Base-by-base conservation (phyloP, 1,139 yeast species). In the Scheffersomyces illinoinensis region DNA sequence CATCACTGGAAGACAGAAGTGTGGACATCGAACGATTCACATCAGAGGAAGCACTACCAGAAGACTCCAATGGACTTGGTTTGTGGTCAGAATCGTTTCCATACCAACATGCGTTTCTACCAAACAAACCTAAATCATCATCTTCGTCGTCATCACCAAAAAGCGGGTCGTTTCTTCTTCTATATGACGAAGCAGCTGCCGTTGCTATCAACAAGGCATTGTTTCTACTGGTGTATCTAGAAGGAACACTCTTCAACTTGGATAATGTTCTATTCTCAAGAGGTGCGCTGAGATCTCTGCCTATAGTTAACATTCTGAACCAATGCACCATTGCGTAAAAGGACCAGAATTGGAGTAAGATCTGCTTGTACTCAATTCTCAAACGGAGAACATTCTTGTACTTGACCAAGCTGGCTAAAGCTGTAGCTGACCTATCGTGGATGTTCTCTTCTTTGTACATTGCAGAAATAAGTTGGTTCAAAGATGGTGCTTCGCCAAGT, bases 271-370 rank as follows among this genome's bases (percentile, higher is more conserved):
- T 69, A 7, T 59, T 57, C 50, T 78, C 84, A 39, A 79, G 61
- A 4, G 81, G 78, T 26, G 61, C 47, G 52, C 80, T 70, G 59
- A 82, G 70, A 62, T 79, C 83, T 26, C 70, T 70, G 2, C 79
- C 84, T 19, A 73, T 73, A 10, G 61, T 61, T 26, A 81, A 66
- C 58, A 71, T 71, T 39, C 81, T 68, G 64, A 66, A 78, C 84
- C 85, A 81, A 54, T 72, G 72, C 14, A 75, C 68, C 77, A 79
- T 73, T 4, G 76, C 76, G 55, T 73, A 69, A 62, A 81, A 78
- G 18, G 83, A 79, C 79, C 84, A 79, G 59, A 76, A 76, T 59
- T 79, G 83, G 4, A 82, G 63, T 46, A 81, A 67, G 7, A 79
- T 55, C 65, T 82, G 85, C 57, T 76, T 72, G 57, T 75, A 68